Base-by-base conservation (phyloP, 768 basidiomycete species). In the Galerina marginata region DNA sequence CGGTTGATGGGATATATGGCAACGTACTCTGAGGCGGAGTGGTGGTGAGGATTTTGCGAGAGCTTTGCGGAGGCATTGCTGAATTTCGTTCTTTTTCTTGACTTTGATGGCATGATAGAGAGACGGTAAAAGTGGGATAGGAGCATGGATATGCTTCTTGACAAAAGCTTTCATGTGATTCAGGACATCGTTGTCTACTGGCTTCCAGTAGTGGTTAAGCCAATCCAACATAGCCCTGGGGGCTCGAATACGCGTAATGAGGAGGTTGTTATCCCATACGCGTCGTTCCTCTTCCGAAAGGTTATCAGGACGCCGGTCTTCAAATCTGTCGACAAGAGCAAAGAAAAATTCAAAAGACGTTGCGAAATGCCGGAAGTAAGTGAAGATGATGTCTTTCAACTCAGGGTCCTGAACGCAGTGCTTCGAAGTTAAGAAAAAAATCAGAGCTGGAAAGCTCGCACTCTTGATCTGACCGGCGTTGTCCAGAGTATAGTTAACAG, bases 301-400 rank as follows among this genome's bases (percentile, higher is more conserved):
- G 25, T 65, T 69, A 6, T 65, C 71, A 37, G 86, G 74, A 10
- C 54, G 16, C 42, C 44, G 87, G 74, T 6, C 26, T 23, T 26
- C 33, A 26, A 44, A 55, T 36, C 44, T 33, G 5, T 16, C 14
- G 9, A 33, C 23, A 15, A 55, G 26, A 20, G 54, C 44, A 7
- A 15, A 16, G 2, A 43, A 40, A 16, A 55, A 45, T 4, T 79
- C 76, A 14, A 45, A 26, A 0, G 91, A 81, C 0, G 79, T 78
- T 12, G 83, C 81, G 76, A 90, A 92, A 61, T 86, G 81, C 26
- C 90, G 86, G 74, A 92, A 93, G 53, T 83, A 86, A n/a, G 86
- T 73, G 73, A 91, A 87, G 75, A 93, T 90, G 2, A 83, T 71
- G 60, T 81, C 71, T 60, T 74, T 66, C 72, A 90, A 69, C 40